Evolutionary conservation across 805 yeast species (phyloP).

Genomic region (Zygosaccharomyces lentus): DNA sequence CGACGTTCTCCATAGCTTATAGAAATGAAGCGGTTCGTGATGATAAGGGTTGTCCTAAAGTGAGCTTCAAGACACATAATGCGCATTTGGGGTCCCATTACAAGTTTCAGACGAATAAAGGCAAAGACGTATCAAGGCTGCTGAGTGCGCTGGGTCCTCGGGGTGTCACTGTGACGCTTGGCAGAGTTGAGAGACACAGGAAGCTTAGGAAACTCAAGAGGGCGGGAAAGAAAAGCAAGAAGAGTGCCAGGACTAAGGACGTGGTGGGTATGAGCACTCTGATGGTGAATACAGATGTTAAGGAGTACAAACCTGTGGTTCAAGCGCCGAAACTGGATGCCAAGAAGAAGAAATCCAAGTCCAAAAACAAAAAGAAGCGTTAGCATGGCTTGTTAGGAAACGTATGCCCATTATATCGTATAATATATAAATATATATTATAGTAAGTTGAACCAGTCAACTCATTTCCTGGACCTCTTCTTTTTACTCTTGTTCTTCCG

Average conservation of each 20-base stretch:
- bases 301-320: constrained; percentile 21
- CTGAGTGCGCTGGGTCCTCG: constrained; percentile 70
- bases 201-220: constrained; percentile 6
- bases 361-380: constrained; percentile 29
- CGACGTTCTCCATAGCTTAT: constrained; percentile 34
- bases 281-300: constrained; percentile 28
- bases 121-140: constrained; percentile 70
- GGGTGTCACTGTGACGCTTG: constrained; percentile 42
- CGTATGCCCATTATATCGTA: constrained; percentile 2
- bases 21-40: constrained; percentile 26
- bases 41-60: constrained; percentile 16
- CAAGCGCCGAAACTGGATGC: constrained; percentile 12
- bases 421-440: constrained; percentile 9
- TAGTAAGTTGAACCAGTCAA: constrained; percentile 4
- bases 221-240: constrained; percentile 9
- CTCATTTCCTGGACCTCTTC: constrained; percentile 14
- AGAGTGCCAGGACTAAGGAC: constrained; percentile 17
- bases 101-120: constrained; percentile 52
- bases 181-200: constrained; percentile 22
- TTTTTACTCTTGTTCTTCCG: constrained; percentile 20
- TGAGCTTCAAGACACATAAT: constrained; percentile 57
- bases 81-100: constrained; percentile 59
- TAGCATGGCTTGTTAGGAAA: constrained; percentile 7
- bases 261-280: constrained; percentile 27
- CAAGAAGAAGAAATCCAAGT: constrained; percentile 11